Evolutionary conservation across 495 filamentous ascomycete genomes (phyloP).

Genomic region (Lasiosphaeria ovina): DNA sequence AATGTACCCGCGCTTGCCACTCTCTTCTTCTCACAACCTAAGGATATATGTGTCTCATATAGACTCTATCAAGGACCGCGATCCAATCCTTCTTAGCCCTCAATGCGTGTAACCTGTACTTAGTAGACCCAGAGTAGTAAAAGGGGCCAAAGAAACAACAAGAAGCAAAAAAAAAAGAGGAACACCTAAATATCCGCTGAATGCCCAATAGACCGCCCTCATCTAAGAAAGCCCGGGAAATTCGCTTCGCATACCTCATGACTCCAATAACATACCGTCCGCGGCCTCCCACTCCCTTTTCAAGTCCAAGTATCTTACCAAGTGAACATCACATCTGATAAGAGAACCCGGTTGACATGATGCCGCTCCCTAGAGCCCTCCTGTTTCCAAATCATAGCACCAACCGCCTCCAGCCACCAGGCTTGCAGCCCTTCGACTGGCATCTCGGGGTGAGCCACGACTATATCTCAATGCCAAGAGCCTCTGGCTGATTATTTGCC

Average conservation of each 20-base stretch:
- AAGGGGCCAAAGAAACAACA: background rate
- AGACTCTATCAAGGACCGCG: background rate
- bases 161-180: background rate
- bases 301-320: background rate
- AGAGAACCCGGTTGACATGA: no score
- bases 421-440: no score
- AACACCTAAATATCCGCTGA: background rate
- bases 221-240: slow-evolving; percentile 2
- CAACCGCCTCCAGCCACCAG: no score
- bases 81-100: background rate
- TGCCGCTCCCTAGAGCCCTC: no score
- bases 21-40: no score
- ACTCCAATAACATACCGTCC: background rate
- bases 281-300: background rate
- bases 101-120: background rate
- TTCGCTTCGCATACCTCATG: slow-evolving; percentile 1
- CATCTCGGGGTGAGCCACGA: no score
- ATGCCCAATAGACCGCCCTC: background rate
- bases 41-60: background rate
- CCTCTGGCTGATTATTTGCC: slow-evolving; percentile 1
- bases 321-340: background rate
- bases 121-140: no score
- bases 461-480: background rate
- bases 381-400: no score
- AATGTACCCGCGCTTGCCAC: no score